A percentile compares a stretch with the other conserved stretches of the same genome.
Conservation (phyloP, 1,139 yeast genomes). For the Neolecta irregularis region DNA sequence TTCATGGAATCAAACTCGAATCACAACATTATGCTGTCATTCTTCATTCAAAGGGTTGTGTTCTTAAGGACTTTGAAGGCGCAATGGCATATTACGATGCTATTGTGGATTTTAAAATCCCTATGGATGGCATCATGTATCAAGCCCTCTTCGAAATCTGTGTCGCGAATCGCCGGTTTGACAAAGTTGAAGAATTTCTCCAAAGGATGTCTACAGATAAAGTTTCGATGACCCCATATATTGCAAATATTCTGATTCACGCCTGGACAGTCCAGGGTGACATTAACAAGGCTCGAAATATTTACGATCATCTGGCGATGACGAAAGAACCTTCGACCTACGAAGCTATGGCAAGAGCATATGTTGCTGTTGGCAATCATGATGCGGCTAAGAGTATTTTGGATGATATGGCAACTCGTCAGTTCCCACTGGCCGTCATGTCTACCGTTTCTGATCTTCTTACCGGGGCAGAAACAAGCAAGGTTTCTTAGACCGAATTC, state of each 20-base stretch:
- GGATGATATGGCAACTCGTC: conserved; percentile 19
- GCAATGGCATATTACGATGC: conserved; percentile 25
- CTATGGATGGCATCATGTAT: conserved; percentile 27
- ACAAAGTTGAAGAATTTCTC: conserved; percentile 23
- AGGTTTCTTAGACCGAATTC: too few species aligned
- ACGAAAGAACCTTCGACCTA: conserved; percentile 25
- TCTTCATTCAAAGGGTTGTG: conserved; percentile 28
- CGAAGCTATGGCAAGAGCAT: conserved; percentile 26
- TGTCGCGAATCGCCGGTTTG: conserved; percentile 23
- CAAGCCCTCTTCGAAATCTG: conserved; percentile 29
- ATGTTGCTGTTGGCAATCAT: conserved; percentile 20
- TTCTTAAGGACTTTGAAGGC: conserved; percentile 21
- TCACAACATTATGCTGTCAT: conserved; percentile 29
- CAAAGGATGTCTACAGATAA: conserved; percentile 25
- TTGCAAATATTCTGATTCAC: conserved; percentile 26
- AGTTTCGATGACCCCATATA: conserved; percentile 25
- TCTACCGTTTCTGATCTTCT: conserved; percentile 12
- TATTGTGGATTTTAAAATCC: conserved; percentile 14
- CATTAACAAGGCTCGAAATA: conserved; percentile 21
- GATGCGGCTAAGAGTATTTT: conserved; percentile 20
- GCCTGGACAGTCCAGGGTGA: conserved; percentile 26
- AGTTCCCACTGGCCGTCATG: conserved; percentile 23
- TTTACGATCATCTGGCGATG: conserved; percentile 22
- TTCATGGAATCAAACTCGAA: conserved; percentile 19
- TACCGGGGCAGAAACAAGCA: too few species aligned